Conservation (phyloP, 306 rosid species). For the Medicago truncatula region DNA sequence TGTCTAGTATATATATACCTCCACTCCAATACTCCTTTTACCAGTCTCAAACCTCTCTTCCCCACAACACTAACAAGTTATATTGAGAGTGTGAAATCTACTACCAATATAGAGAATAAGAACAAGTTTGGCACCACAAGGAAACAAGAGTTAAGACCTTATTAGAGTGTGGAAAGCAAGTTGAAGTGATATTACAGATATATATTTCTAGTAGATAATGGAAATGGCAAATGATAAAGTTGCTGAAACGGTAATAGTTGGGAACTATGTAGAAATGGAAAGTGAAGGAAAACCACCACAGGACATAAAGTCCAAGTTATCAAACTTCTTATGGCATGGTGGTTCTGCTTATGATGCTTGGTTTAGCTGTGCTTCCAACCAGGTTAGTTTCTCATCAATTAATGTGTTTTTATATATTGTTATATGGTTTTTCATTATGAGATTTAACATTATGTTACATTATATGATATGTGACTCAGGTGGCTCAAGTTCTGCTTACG, state of each 20-base stretch:
- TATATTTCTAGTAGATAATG: not conserved
- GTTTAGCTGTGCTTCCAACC: constrained; percentile 99
- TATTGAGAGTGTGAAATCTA: not conserved
- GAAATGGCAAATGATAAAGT: constrained; percentile 72
- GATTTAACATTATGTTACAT: not conserved
- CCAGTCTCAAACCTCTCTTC: constrained; percentile 26
- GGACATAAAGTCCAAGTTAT: constrained; percentile 62
- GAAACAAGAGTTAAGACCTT: not conserved
- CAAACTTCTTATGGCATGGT: constrained; percentile 90
- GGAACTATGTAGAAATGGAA: constrained; percentile 94
- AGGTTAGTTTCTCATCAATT: constrained; percentile 49
- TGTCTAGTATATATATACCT: constrained; percentile 44
- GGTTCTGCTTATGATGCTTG: constrained; percentile 98
- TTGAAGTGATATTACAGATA: not conserved
- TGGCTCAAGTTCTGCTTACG: constrained; percentile 97
- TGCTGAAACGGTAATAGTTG: constrained; percentile 75
- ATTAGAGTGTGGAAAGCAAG: not conserved
- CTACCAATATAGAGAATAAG: not conserved
- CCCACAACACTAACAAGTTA: not conserved
- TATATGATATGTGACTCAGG: constrained; percentile 49
- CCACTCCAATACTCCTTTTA: constrained; percentile 7
- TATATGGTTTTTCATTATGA: too few species aligned
- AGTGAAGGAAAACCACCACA: constrained; percentile 68
- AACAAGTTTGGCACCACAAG: not conserved
- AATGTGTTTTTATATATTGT: not conserved